A percentile compares a stretch with the other conserved stretches of the same genome.
Evolutionary conservation across 208 protist species (phyloP).

Genomic region (Trypanosomatidae sp.): DNA sequence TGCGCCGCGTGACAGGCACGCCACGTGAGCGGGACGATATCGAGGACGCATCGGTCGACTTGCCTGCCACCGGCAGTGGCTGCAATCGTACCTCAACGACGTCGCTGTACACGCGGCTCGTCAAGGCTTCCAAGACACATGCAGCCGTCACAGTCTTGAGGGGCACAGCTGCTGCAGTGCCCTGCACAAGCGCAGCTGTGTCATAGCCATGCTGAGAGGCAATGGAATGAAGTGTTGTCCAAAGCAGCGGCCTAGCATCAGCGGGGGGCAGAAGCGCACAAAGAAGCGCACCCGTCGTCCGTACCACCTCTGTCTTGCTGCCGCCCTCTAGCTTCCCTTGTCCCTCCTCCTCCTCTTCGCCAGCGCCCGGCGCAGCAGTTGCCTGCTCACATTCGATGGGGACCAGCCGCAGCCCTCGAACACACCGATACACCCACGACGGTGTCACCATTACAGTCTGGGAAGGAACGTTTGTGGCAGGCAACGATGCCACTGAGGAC

Average conservation of each 20-base stretch:
- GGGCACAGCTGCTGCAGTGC: not conserved
- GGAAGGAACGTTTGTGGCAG: not conserved
- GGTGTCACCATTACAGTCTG: slow-evolving; percentile 14
- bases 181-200: slow-evolving; percentile 11
- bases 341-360: not conserved
- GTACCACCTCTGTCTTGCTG: slow-evolving; percentile 3
- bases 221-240: slow-evolving; percentile 34
- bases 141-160: slow-evolving; percentile 9
- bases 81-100: slow-evolving; percentile 32
- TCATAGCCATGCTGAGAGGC: slow-evolving; percentile 36
- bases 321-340: not conserved
- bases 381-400: slow-evolving; percentile 3
- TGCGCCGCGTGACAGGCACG: slow-evolving; percentile 5
- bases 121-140: slow-evolving; percentile 12
- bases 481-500: not conserved
- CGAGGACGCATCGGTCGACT: not conserved
- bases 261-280: slow-evolving; percentile 40
- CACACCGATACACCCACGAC: slow-evolving; percentile 22
- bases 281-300: slow-evolving; percentile 27
- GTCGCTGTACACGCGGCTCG: slow-evolving; percentile 16
- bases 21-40: slow-evolving; percentile 12
- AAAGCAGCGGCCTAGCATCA: slow-evolving; percentile 44
- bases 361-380: not conserved
- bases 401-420: slow-evolving; percentile 29
- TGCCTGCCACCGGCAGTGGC: not conserved